phyloP scores from a whole-genome alignment of 2,329 filamentous ascomycete species.

The Paradendryphiella salina region DNA sequence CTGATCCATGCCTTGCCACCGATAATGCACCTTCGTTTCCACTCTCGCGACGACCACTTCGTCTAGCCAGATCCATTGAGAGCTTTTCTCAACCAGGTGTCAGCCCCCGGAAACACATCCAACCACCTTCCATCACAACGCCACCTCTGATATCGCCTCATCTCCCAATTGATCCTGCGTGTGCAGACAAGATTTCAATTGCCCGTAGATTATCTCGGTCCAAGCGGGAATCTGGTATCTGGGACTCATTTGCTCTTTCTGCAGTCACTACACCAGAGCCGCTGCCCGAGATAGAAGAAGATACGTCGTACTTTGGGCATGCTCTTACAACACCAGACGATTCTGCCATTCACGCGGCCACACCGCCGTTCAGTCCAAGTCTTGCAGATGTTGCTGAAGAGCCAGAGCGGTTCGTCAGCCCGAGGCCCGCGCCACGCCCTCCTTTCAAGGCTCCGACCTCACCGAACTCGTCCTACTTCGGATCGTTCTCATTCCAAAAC shows the following conservation, averaged over 20 bases:
- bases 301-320: constrained; percentile 41
- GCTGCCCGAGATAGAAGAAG: constrained; percentile 35
- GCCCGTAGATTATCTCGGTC: constrained; percentile 15
- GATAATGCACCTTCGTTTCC: constrained; percentile 15
- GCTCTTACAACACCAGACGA: constrained; percentile 51
- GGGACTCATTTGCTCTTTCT: constrained; percentile 35
- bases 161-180: constrained; percentile 21
- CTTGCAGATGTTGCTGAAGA: constrained; percentile 46
- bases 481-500: constrained; percentile 33
- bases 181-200: not conserved
- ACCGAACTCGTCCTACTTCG: constrained; percentile 34
- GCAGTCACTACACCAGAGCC: constrained; percentile 21
- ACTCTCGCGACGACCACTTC: constrained; percentile 25
- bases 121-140: constrained; percentile 47
- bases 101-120: constrained; percentile 45
- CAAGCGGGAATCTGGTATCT: constrained; percentile 41
- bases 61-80: constrained; percentile 49
- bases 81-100: constrained; percentile 60
- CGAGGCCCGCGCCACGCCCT: constrained; percentile 41
- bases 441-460: constrained; percentile 32
- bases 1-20: constrained; percentile 16
- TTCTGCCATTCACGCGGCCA: constrained; percentile 45
- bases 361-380: constrained; percentile 48
- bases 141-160: constrained; percentile 48
- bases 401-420: constrained; percentile 40